Conservation (phyloP, 2,329 filamentous ascomycete species). For the Sarocladium brachiariae region DNA sequence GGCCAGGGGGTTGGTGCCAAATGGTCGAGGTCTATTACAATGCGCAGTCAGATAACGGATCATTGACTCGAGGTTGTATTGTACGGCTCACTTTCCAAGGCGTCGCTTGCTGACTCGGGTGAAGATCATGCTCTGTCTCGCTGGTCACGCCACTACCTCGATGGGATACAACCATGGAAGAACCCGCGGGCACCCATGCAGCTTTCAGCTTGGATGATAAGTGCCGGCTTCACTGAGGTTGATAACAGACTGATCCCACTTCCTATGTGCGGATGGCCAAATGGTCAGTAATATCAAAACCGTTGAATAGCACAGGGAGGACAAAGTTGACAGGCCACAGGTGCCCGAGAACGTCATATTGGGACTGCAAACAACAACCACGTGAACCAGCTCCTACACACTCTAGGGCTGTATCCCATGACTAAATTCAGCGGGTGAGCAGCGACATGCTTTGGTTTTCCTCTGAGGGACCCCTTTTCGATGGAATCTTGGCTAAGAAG, state of each 20-base stretch:
- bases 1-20: slow-evolving; percentile 76
- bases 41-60: slow-evolving; percentile 78
- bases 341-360: slow-evolving; percentile 43
- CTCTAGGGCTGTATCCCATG: slow-evolving; percentile 50
- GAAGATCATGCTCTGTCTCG: slow-evolving; percentile 53
- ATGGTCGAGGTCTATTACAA: slow-evolving; percentile 84
- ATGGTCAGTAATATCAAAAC: slow-evolving; percentile 39
- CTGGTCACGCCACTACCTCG: slow-evolving; percentile 61
- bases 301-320: not conserved
- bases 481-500: too few relatives aligned
- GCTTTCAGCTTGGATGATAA: slow-evolving; percentile 50
- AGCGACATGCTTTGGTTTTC: too few relatives aligned
- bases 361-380: slow-evolving; percentile 48
- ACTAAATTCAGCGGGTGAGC: slow-evolving; percentile 29
- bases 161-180: slow-evolving; percentile 55
- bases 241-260: slow-evolving; percentile 59
- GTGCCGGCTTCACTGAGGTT: slow-evolving; percentile 61
- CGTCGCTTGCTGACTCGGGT: slow-evolving; percentile 10
- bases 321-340: slow-evolving; percentile 24
- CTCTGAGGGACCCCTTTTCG: too few relatives aligned
- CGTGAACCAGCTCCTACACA: slow-evolving; percentile 46
- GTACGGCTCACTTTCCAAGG: not conserved
- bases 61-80: slow-evolving; percentile 51
- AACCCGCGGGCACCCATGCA: slow-evolving; percentile 58
- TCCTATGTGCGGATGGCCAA: slow-evolving; percentile 64